Evolutionary conservation across 768 basidiomycete species (phyloP), one percentile per base, ranked within the genome.

Genomic region (Tulasnella sp.): DNA sequence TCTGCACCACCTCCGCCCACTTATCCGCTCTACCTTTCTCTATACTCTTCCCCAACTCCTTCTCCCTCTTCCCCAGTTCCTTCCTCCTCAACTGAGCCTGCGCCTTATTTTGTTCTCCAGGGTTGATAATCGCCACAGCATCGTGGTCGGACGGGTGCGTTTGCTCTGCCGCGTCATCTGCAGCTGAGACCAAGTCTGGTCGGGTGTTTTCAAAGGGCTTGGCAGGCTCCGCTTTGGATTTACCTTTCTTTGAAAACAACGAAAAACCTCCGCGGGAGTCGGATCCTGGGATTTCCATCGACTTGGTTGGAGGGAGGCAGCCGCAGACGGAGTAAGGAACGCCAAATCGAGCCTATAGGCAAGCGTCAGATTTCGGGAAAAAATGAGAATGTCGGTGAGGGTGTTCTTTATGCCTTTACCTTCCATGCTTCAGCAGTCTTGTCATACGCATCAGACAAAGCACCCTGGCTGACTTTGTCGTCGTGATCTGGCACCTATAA

Each of bases 311-410:
- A 11, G 87, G 80, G 0, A 87, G 85, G 79, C 90, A 91, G 2
- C 90, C 90, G 76, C 90, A 91, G 77, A 87, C 85, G 70, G 83
- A 86, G 81, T 91, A 91, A 1, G 85, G 82, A 9, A 86, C 81
- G 52, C 84, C 83, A 80, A 87, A 91, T 15, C 88, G 88, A 14
- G 83, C 77, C 80, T 87, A 67, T 5, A n/a, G 22, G 31, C n/a
- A 58, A 25, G 17, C 15, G 36, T 11, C 11, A 42, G 36, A 38
- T 25, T 40, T 8, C 14, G 14, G 17, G n/a, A 22, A 34, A 11
- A 76, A 11, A 42, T 17, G 3, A 38, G 74, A 29, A 22, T 39
- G n/a, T 36, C 29, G 1, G 3, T n/a, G 49, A 8, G n/a, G n/a
- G n/a, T n/a, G n/a, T n/a, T n/a, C n/a, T n/a, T n/a, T n/a, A 42